phyloP scores from a whole-genome alignment of 2,329 filamentous ascomycete genomes.

The Orbilia javanica region DNA sequence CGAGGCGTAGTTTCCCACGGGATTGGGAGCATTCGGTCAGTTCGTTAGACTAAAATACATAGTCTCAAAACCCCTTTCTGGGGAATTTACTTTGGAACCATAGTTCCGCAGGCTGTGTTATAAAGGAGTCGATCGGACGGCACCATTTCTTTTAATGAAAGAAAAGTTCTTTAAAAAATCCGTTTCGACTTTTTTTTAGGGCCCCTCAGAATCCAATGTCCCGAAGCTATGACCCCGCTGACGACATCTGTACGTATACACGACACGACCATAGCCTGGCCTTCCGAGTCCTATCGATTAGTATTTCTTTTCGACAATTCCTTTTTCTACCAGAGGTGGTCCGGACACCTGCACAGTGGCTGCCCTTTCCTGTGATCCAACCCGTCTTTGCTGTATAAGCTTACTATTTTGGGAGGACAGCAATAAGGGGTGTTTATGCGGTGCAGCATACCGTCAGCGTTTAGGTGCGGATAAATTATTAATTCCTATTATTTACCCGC shows the following conservation, averaged over 20 bases:
- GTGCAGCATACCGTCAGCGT: background rate
- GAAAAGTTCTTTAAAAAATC: background rate
- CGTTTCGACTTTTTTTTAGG: conserved; percentile 1
- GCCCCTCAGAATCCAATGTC: background rate
- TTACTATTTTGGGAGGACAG: conserved; percentile 16
- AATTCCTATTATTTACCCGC: conserved; percentile 1
- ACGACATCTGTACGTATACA: background rate
- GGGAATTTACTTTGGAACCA: background rate
- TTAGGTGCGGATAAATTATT: background rate
- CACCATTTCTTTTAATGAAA: background rate
- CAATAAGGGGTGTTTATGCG: conserved; percentile 7
- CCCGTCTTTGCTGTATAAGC: conserved; percentile 1
- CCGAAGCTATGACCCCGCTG: background rate
- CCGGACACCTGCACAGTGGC: background rate
- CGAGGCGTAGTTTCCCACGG: background rate
- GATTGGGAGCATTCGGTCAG: background rate
- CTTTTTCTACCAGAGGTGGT: background rate
- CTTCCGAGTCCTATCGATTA: background rate
- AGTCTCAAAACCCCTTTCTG: background rate
- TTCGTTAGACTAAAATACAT: background rate
- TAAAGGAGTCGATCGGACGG: background rate
- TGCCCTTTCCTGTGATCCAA: background rate
- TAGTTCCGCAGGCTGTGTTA: conserved; percentile 12
- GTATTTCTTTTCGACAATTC: background rate
- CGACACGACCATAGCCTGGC: background rate